Evolutionary conservation across 805 yeast genomes (phyloP).

Genomic region (Kluyveromyces lactis): DNA sequence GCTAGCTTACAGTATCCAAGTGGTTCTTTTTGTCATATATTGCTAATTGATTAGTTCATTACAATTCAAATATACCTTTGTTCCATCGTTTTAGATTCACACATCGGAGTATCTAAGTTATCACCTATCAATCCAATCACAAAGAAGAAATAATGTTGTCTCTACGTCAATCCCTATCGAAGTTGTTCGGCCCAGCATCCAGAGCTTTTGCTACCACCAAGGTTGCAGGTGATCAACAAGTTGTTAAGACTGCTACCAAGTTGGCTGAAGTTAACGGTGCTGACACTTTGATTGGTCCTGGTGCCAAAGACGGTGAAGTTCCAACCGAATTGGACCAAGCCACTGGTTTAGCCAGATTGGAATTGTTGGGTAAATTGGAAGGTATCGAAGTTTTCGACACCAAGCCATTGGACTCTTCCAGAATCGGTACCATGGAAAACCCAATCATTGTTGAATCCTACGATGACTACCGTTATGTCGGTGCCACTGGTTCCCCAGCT

Average conservation of each 20-base stretch:
- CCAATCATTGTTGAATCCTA: constrained; percentile 87
- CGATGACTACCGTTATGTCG: constrained; percentile 89
- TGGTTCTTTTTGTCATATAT: too few species aligned
- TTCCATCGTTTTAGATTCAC: too few species aligned
- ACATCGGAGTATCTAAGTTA: too few species aligned
- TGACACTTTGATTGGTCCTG: constrained; percentile 77
- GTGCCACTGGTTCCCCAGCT: constrained; percentile 94
- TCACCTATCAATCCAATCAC: too few species aligned
- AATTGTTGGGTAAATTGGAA: constrained; percentile 85
- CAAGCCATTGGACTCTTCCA: constrained; percentile 78
- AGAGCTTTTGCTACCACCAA: constrained; percentile 30
- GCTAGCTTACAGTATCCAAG: too few species aligned
- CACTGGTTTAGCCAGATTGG: constrained; percentile 97
- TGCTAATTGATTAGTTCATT: too few species aligned
- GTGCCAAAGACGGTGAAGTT: constrained; percentile 76
- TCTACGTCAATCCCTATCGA: constrained; percentile 26
- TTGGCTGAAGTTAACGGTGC: constrained; percentile 76
- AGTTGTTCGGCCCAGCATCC: constrained; percentile 26
- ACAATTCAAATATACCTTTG: too few species aligned
- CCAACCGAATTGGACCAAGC: constrained; percentile 96
- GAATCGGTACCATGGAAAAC: constrained; percentile 83
- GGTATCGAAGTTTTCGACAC: constrained; percentile 92
- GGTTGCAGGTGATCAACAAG: constrained; percentile 29
- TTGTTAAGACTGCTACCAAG: constrained; percentile 52
- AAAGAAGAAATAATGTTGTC: constrained; percentile 24